Conservation (phyloP, 306 rosid species). For the Cucurbita argyrosperma region DNA sequence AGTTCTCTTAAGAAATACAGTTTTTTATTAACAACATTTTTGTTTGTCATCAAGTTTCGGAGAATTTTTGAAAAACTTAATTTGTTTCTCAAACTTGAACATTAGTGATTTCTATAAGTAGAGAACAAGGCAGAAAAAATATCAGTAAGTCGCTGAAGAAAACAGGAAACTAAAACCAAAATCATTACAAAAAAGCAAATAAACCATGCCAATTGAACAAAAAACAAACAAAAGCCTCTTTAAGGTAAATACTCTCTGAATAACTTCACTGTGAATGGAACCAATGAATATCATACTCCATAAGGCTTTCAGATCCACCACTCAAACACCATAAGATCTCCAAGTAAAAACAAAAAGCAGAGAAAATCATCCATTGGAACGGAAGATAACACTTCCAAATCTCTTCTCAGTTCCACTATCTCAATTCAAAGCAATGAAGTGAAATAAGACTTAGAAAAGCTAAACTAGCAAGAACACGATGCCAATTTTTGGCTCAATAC, state of each 20-base stretch:
- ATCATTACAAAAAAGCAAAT: not conserved
- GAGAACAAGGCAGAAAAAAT: not conserved
- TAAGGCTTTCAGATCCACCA: not conserved
- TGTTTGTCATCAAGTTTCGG: not conserved
- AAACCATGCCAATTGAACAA: not conserved
- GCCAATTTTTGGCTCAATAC: not conserved
- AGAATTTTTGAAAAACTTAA: not conserved
- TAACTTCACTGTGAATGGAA: not conserved
- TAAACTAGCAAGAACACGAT: not conserved
- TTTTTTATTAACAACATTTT: not conserved
- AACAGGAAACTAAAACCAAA: not conserved
- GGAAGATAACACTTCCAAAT: not conserved
- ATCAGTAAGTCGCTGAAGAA: not conserved
- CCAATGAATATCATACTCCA: not conserved
- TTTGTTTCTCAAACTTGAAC: not conserved
- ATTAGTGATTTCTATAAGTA: not conserved
- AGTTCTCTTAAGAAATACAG: not conserved
- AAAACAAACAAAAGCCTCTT: not conserved
- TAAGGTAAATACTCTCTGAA: not conserved
- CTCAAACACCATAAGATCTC: not conserved
- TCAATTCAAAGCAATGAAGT: not conserved
- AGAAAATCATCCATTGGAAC: not conserved
- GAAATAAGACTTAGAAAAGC: not conserved
- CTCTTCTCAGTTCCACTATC: not conserved
- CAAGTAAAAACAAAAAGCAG: not conserved